phyloP scores from a whole-genome alignment of 2,329 filamentous ascomycete genomes.

The Xylaria sp. region DNA sequence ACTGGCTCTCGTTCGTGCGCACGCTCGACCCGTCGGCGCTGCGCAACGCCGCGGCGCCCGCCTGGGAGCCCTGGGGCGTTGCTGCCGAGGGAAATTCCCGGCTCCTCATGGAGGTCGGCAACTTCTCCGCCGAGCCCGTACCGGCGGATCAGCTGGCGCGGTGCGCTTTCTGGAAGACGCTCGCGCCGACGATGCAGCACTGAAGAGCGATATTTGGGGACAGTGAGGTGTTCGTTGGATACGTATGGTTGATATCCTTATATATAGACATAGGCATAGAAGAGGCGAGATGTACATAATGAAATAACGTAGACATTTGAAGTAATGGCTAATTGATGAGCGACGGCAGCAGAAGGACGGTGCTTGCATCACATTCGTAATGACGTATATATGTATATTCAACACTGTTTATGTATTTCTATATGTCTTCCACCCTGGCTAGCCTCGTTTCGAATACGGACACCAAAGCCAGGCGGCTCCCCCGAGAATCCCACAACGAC shows the following conservation, averaged over 20 bases:
- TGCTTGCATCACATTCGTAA: not conserved
- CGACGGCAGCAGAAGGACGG: not conserved
- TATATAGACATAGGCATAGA: not conserved
- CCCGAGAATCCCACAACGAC: constrained; percentile 46
- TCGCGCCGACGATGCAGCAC: constrained; percentile 42
- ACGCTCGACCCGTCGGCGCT: constrained; percentile 48
- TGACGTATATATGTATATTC: not conserved
- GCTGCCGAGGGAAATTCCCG: constrained; percentile 33
- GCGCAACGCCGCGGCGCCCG: constrained; percentile 39
- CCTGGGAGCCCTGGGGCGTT: constrained; percentile 45
- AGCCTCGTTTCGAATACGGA: constrained; percentile 35
- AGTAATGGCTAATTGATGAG: not conserved
- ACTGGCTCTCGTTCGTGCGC: constrained; percentile 54
- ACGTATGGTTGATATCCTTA: not conserved
- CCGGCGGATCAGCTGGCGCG: constrained; percentile 38
- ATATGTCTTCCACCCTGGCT: constrained; percentile 2
- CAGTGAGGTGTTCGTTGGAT: not conserved
- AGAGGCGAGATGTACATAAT: not conserved
- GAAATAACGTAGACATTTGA: not conserved
- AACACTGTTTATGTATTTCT: not conserved
- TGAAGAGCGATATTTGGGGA: constrained; percentile 9
- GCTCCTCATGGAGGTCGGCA: constrained; percentile 45
- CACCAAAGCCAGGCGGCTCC: constrained; percentile 40
- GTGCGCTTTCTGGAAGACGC: constrained; percentile 46
- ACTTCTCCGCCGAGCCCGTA: constrained; percentile 45